Evolutionary conservation across 768 basidiomycete genomes (phyloP).

Genomic region (Calocybe gangraenosa): DNA sequence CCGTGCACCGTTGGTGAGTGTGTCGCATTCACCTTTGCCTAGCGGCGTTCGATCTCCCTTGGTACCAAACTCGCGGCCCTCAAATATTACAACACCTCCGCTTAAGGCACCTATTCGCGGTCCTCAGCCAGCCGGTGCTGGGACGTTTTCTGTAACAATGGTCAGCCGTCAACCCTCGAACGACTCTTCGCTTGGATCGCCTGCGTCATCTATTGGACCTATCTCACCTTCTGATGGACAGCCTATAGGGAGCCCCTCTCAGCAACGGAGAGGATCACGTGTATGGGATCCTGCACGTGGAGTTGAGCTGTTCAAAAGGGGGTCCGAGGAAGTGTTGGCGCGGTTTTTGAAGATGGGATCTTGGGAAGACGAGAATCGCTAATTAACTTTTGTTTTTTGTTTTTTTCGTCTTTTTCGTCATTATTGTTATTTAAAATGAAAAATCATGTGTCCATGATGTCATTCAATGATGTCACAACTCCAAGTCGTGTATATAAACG

Average conservation of each 20-base stretch:
- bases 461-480: conserved; percentile 4
- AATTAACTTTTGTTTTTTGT: not conserved
- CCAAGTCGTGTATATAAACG: conserved; percentile 1
- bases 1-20: too few species aligned
- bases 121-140: conserved; percentile 6
- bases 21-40: not conserved
- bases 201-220: conserved; percentile 51
- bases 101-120: conserved; percentile 14
- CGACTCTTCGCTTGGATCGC: conserved; percentile 47
- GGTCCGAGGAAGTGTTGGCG: conserved; percentile 83
- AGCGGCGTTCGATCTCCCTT: conserved; percentile 9
- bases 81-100: conserved; percentile 16
- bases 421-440: too few species aligned
- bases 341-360: conserved; percentile 79
- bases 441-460: too few species aligned
- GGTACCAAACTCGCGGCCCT: conserved; percentile 19
- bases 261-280: conserved; percentile 45
- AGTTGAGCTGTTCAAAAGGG: conserved; percentile 81
- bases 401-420: too few species aligned
- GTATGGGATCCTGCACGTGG: conserved; percentile 87
- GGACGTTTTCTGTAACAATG: not conserved
- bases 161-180: conserved; percentile 42
- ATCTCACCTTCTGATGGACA: conserved; percentile 43
- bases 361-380: conserved; percentile 51
- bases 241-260: conserved; percentile 23